Evolutionary conservation across 2,329 filamentous ascomycete genomes (phyloP).

Genomic region (Botrytis elliptica): DNA sequence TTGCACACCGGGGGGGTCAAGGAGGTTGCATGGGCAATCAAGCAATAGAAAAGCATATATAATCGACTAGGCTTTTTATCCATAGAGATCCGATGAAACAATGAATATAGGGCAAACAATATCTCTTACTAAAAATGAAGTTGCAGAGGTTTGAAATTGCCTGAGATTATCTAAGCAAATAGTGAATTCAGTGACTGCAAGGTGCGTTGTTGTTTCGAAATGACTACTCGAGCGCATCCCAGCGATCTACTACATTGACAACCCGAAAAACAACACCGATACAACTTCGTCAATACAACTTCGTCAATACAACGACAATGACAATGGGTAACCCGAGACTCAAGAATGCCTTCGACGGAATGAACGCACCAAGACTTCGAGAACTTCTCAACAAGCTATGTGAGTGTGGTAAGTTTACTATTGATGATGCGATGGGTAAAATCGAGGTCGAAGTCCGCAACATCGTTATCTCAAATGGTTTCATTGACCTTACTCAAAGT

Average conservation of each 20-base stretch:
- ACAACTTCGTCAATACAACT: background rate
- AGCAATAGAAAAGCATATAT: background rate
- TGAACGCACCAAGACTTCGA: background rate
- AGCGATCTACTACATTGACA: background rate
- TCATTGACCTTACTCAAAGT: background rate
- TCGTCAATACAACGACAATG: background rate
- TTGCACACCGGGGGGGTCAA: accelerated
- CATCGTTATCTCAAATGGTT: background rate
- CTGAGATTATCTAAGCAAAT: background rate
- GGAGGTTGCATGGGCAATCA: background rate
- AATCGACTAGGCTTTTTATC: background rate
- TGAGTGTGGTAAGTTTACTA: background rate
- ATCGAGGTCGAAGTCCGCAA: background rate
- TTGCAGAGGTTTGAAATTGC: background rate
- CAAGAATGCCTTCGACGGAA: background rate
- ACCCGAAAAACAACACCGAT: background rate
- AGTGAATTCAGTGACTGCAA: no score
- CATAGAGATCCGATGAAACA: background rate
- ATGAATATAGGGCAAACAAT: background rate
- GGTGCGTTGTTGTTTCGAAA: background rate
- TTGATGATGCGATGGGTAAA: background rate
- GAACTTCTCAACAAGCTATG: background rate
- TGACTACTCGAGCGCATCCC: background rate
- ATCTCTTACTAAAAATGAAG: background rate
- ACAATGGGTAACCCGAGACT: background rate